Evolutionary conservation across 345 rosid genomes (phyloP).

Genomic region (Citrus medica): DNA sequence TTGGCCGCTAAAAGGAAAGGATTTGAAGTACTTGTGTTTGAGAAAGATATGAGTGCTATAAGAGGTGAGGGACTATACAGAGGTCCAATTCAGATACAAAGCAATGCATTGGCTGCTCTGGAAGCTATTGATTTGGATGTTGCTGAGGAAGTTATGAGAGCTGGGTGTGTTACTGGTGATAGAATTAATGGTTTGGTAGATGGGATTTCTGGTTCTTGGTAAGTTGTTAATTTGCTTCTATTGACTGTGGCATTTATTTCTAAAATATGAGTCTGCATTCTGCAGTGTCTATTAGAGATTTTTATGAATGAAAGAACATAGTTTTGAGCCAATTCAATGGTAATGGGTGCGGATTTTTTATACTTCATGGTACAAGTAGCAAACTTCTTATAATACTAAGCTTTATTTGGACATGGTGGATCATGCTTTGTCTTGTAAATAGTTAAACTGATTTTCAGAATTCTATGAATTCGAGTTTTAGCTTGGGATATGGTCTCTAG

Average conservation of each 20-base stretch:
- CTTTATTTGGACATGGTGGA: background rate
- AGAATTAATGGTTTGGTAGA: conserved; percentile 90
- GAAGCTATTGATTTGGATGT: conserved; percentile 88
- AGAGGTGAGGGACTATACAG: conserved; percentile 97
- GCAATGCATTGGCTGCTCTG: conserved; percentile 94
- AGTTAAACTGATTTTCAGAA: background rate
- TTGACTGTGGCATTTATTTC: background rate
- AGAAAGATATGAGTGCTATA: conserved; percentile 83
- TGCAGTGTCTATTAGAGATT: too few species aligned
- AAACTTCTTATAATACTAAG: background rate
- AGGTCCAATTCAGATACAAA: conserved; percentile 95
- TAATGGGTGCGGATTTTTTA: background rate
- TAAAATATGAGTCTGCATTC: too few species aligned
- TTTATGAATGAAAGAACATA: background rate
- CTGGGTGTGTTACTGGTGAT: conserved; percentile 92
- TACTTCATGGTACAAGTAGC: background rate
- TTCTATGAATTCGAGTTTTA: background rate
- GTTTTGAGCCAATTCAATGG: background rate
- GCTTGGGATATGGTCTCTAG: background rate
- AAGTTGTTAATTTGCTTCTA: conserved; percentile 17
- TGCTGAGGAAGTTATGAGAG: conserved; percentile 77
- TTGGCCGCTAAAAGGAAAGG: conserved; percentile 88
- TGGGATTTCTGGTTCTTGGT: conserved; percentile 91
- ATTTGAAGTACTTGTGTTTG: conserved; percentile 81
- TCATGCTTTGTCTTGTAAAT: background rate